Conservation (phyloP, 2,329 filamentous ascomycete species). For the Cordyceps cateniannulata region DNA sequence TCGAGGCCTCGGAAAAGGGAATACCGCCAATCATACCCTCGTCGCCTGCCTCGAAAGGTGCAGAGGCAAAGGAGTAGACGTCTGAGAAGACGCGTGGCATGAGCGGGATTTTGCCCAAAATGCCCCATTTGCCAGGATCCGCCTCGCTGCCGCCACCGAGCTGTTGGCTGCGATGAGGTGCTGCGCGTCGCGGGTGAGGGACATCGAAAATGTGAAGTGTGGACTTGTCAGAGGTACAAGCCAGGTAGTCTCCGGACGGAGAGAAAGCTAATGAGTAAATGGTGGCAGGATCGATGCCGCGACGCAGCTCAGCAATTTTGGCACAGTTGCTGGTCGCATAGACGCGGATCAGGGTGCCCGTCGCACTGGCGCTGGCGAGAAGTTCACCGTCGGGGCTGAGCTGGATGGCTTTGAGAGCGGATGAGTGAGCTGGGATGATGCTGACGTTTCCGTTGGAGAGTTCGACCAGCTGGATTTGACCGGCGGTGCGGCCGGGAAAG, state of each 20-base stretch:
- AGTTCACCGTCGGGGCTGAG: slow-evolving; percentile 75
- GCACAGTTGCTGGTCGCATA: slow-evolving; percentile 77
- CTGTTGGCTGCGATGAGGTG: slow-evolving; percentile 26
- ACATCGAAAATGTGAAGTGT: slow-evolving; percentile 93
- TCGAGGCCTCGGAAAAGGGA: slow-evolving; percentile 36
- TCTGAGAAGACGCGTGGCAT: slow-evolving; percentile 86
- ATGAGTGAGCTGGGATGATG: slow-evolving; percentile 87
- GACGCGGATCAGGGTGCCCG: slow-evolving; percentile 80
- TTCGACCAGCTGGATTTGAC: slow-evolving; percentile 85
- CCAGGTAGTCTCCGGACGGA: slow-evolving; percentile 70
- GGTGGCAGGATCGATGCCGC: slow-evolving; percentile 80
- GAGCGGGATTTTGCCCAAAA: slow-evolving; percentile 75
- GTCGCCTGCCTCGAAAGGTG: slow-evolving; percentile 76
- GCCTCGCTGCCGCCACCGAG: slow-evolving; percentile 29
- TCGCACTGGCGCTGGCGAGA: slow-evolving; percentile 85
- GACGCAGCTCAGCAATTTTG: slow-evolving; percentile 74
- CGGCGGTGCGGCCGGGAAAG: slow-evolving; percentile 79
- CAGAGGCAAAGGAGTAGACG: slow-evolving; percentile 75
- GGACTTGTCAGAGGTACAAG: slow-evolving; percentile 93
- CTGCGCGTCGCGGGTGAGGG: slow-evolving; percentile 45
- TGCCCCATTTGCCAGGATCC: slow-evolving; percentile 71
- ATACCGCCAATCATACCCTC: slow-evolving; percentile 49
- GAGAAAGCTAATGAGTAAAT: slow-evolving; percentile 88
- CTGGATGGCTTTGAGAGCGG: slow-evolving; percentile 68
- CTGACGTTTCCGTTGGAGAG: slow-evolving; percentile 73